Conservation (phyloP, 768 basidiomycete genomes). For the Candolleomyces aberdarensis region DNA sequence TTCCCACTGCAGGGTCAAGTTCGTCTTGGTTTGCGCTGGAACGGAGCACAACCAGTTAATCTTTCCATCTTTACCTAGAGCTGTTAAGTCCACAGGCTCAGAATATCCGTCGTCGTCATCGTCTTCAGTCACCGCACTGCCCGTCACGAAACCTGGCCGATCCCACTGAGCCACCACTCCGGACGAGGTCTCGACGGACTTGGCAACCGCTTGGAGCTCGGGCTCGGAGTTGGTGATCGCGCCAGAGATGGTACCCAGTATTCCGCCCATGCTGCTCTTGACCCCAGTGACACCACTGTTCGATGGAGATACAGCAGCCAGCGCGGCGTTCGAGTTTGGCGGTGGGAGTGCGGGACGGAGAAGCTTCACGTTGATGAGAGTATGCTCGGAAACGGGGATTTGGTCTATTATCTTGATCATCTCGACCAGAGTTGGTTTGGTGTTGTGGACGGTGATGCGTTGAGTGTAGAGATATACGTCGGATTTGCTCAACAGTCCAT, state of each 20-base stretch:
- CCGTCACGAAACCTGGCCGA: constrained; percentile 30
- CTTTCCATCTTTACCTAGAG: constrained; percentile 29
- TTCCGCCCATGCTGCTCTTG: no score
- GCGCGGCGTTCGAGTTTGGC: neutral
- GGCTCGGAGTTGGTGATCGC: neutral
- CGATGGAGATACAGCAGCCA: neutral
- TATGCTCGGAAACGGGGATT: constrained; percentile 34
- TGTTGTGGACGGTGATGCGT: constrained; percentile 38
- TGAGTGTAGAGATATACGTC: constrained; percentile 29
- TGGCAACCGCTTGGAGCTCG: neutral
- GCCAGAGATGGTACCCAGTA: no score
- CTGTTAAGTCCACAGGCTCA: constrained; percentile 17
- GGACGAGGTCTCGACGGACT: constrained; percentile 19
- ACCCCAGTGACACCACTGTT: neutral
- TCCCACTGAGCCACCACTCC: constrained; percentile 37
- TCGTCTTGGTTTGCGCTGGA: constrained; percentile 27
- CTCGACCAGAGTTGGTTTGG: constrained; percentile 27
- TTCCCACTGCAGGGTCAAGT: constrained; percentile 37
- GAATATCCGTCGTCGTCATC: neutral
- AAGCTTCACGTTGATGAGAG: constrained; percentile 39
- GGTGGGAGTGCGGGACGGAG: constrained; percentile 25
- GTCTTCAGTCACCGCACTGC: neutral
- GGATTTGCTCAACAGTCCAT: constrained; percentile 33
- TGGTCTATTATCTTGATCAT: constrained; percentile 37
- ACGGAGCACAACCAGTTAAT: constrained; percentile 29